phyloP scores from a whole-genome alignment of 768 basidiomycete species.

The Trametes punicea region DNA sequence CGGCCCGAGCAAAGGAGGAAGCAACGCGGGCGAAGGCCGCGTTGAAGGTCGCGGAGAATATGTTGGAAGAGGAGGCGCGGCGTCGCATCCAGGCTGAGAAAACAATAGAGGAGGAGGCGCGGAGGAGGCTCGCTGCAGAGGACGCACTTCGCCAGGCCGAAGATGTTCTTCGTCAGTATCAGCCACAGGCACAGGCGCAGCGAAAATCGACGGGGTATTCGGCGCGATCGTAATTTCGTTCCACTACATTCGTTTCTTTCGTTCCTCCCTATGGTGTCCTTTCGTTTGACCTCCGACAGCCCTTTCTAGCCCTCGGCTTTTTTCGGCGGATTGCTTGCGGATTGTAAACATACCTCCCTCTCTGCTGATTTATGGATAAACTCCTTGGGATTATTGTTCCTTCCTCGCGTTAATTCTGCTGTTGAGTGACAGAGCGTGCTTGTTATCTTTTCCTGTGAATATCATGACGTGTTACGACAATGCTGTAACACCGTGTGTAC shows the following conservation, averaged over 20 bases:
- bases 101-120: constrained; percentile 46
- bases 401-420: background rate
- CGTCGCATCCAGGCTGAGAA: constrained; percentile 59
- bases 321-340: constrained; percentile 7
- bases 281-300: background rate
- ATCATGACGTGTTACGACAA: constrained; percentile 1
- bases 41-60: constrained; percentile 51
- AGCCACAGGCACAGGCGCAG: constrained; percentile 16
- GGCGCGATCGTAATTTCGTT: constrained; percentile 12
- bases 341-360: constrained; percentile 13
- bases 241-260: background rate
- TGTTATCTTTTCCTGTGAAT: background rate
- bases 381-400: constrained; percentile 10
- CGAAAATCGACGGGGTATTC: constrained; percentile 18
- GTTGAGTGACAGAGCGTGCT: background rate
- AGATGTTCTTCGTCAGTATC: constrained; percentile 38
- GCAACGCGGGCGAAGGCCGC: constrained; percentile 51
- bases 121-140: constrained; percentile 48
- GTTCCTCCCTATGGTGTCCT: background rate
- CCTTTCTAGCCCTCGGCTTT: background rate
- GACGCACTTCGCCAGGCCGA: constrained; percentile 44
- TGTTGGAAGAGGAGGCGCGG: constrained; percentile 58
- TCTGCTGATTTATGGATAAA: constrained; percentile 18
- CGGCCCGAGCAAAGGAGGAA: constrained; percentile 41
- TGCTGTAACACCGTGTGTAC: background rate